Evolutionary conservation across 2,329 filamentous ascomycete species (phyloP).

Genomic region (Aureobasidium sp.): DNA sequence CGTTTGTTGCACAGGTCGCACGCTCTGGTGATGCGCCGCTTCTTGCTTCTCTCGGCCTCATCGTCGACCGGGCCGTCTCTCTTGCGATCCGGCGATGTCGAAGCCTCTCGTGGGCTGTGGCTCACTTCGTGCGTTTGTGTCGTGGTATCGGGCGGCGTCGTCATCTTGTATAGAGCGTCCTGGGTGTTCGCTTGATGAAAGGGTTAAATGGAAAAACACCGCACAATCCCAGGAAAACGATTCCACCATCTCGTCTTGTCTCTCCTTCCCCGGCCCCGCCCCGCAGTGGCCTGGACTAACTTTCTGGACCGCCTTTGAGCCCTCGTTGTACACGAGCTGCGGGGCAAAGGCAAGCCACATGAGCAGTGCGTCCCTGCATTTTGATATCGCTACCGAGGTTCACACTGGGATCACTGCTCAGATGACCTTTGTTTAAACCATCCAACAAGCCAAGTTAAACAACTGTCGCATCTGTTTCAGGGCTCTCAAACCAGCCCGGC

Average conservation of each 20-base stretch:
- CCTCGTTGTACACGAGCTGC: constrained; percentile 14
- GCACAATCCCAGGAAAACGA: not conserved
- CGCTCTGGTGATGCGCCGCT: constrained; percentile 13
- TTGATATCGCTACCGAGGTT: constrained; percentile 13
- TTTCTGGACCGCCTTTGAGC: constrained; percentile 9
- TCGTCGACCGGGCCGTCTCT: constrained; percentile 5
- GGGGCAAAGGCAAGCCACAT: constrained; percentile 14
- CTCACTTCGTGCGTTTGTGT: not conserved
- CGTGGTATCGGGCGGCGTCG: constrained; percentile 6
- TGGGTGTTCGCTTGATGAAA: not conserved
- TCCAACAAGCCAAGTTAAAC: not conserved
- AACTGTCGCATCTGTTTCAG: not conserved
- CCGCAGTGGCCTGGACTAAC: constrained; percentile 11
- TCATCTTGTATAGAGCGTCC: not conserved
- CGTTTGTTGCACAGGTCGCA: constrained; percentile 17
- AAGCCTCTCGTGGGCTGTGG: constrained; percentile 6
- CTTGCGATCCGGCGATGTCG: constrained; percentile 11
- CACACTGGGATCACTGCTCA: not conserved
- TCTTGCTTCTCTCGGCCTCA: constrained; percentile 10
- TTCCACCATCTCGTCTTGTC: not conserved
- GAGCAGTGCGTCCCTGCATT: constrained; percentile 14
- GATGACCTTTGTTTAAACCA: not conserved
- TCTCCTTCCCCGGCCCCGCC: constrained; percentile 8
- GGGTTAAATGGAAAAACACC: constrained; percentile 1
- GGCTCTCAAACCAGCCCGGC: no score